These are phyloP conservation scores for Fonsecaea erecta DNA, from an alignment of 2,329 filamentous ascomycete genomes.

Conservation along the genomic window DNA sequence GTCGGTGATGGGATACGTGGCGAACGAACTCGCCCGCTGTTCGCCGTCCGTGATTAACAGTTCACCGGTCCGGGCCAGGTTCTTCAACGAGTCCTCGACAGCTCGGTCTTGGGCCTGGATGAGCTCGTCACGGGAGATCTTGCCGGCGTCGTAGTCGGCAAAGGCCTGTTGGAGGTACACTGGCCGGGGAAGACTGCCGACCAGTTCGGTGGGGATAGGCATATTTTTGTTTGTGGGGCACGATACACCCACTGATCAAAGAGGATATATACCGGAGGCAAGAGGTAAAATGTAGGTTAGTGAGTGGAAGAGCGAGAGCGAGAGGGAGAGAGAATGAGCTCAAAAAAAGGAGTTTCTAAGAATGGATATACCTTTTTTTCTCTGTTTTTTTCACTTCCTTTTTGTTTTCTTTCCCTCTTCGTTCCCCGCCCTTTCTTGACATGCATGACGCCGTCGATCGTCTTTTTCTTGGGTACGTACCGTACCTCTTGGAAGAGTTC, in stretches of 20 bases:
- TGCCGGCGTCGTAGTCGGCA: constrained; percentile 39
- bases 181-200: constrained; percentile 33
- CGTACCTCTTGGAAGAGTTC: too few species aligned
- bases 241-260: background rate
- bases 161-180: constrained; percentile 16
- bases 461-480: too few species aligned
- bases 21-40: constrained; percentile 41
- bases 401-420: background rate
- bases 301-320: too few species aligned
- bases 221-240: constrained; percentile 6
- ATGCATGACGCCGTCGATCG: background rate
- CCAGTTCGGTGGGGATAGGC: constrained; percentile 34
- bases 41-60: constrained; percentile 42
- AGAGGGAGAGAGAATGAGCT: too few species aligned
- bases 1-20: constrained; percentile 42
- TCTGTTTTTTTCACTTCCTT: background rate
- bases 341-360: background rate
- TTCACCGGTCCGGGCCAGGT: constrained; percentile 40
- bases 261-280: background rate
- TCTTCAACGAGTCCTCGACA: constrained; percentile 40
- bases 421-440: background rate
- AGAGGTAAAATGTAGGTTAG: too few species aligned
- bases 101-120: constrained; percentile 41
- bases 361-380: background rate
- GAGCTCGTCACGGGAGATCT: constrained; percentile 38